Conservation (phyloP, 495 filamentous ascomycete genomes). For the Cryomyces minteri region DNA sequence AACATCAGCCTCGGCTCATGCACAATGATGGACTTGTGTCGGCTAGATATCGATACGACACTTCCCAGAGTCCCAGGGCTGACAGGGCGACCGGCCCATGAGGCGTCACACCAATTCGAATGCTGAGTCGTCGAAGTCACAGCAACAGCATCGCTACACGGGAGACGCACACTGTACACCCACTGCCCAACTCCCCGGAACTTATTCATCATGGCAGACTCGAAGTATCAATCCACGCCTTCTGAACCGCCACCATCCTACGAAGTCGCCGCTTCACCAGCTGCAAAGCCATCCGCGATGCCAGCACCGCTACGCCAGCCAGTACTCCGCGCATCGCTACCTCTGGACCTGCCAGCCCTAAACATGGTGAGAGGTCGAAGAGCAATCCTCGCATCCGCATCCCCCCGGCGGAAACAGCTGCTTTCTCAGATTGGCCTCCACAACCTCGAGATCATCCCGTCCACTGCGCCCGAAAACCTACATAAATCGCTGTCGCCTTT, state of each 20-base stretch:
- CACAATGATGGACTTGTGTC: too few relatives aligned
- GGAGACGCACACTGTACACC: too few relatives aligned
- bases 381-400: constrained; percentile 74
- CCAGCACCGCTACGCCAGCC: neutral
- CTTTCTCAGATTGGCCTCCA: constrained; percentile 55
- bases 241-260: constrained; percentile 19
- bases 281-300: neutral
- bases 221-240: constrained; percentile 5
- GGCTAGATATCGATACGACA: too few relatives aligned
- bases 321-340: constrained; percentile 31
- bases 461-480: constrained; percentile 61
- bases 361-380: constrained; percentile 50
- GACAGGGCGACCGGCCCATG: too few relatives aligned
- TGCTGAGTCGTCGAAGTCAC: too few relatives aligned
- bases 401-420: constrained; percentile 66
- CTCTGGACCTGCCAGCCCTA: constrained; percentile 61
- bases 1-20: too few relatives aligned
- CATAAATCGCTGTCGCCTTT: constrained; percentile 64
- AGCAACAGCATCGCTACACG: too few relatives aligned
- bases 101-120: too few relatives aligned
- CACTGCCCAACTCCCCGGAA: too few relatives aligned
- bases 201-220: constrained; percentile 6
- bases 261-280: constrained; percentile 7
- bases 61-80: too few relatives aligned
- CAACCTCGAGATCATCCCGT: constrained; percentile 66